Evolutionary conservation across 495 filamentous ascomycete species (phyloP).

Genomic region (Terfezia boudieri): DNA sequence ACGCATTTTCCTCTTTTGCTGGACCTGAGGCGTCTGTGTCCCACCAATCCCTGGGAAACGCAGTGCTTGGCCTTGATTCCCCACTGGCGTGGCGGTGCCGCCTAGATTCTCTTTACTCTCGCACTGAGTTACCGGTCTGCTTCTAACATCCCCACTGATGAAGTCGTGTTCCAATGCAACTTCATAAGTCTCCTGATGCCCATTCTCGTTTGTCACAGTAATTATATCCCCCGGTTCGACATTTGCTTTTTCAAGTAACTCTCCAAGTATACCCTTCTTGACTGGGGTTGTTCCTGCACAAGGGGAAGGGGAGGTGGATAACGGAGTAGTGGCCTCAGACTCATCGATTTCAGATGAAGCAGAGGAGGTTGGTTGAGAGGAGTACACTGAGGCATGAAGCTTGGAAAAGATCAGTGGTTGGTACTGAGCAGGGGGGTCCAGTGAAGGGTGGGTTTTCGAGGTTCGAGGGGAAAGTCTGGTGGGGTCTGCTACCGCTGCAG

Average conservation of each 20-base stretch:
- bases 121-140: background rate
- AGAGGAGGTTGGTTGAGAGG: background rate
- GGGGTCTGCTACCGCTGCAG: no score
- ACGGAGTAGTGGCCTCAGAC: background rate
- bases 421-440: background rate
- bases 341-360: background rate
- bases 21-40: background rate
- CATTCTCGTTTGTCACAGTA: background rate
- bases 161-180: constrained; percentile 43
- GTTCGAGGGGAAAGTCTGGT: background rate
- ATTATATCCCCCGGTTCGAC: background rate
- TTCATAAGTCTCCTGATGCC: constrained; percentile 25
- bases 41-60: no score
- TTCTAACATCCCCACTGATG: constrained; percentile 30
- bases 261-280: background rate
- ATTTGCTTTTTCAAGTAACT: background rate
- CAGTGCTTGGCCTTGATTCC: background rate
- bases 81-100: background rate
- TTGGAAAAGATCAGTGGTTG: background rate
- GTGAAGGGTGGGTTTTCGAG: background rate
- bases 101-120: background rate
- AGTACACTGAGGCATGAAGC: background rate
- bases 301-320: background rate
- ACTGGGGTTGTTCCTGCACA: background rate
- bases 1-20: constrained; percentile 43